Evolutionary conservation across 2,329 filamentous ascomycete genomes (phyloP).

Genomic region (Aspergillus transmontanensis): DNA sequence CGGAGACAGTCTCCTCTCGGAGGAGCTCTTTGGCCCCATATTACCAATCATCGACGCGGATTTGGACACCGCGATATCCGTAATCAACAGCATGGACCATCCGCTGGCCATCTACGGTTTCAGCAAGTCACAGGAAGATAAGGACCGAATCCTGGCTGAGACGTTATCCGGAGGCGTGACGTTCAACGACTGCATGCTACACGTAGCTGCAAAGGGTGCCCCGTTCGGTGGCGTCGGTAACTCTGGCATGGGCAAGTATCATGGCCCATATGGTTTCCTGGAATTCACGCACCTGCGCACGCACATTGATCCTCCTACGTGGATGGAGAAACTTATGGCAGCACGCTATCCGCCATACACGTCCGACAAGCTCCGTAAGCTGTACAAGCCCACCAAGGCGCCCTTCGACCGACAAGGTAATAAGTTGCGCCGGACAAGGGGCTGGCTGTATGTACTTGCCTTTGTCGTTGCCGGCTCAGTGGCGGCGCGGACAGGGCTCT

Average conservation of each 20-base stretch:
- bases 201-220: not conserved
- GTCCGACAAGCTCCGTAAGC: not conserved
- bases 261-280: not conserved
- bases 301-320: not conserved
- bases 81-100: not conserved
- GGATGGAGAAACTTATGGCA: not conserved
- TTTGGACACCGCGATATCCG: not conserved
- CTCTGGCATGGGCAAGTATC: not conserved
- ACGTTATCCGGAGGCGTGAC: not conserved
- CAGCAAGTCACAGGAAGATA: not conserved
- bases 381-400: not conserved
- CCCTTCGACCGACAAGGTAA: not conserved
- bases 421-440: not conserved
- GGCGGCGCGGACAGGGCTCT: not conserved
- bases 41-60: not conserved
- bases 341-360: not conserved
- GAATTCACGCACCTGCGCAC: not conserved
- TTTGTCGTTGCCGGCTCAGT: not conserved
- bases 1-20: not conserved
- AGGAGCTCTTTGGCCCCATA: not conserved
- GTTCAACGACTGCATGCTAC: not conserved
- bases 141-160: not conserved
- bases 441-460: not conserved
- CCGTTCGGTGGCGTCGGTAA: not conserved
- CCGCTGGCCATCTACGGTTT: not conserved